Base-by-base conservation (phyloP, 108 stramenopile species). In the Nitzschia palea region DNA sequence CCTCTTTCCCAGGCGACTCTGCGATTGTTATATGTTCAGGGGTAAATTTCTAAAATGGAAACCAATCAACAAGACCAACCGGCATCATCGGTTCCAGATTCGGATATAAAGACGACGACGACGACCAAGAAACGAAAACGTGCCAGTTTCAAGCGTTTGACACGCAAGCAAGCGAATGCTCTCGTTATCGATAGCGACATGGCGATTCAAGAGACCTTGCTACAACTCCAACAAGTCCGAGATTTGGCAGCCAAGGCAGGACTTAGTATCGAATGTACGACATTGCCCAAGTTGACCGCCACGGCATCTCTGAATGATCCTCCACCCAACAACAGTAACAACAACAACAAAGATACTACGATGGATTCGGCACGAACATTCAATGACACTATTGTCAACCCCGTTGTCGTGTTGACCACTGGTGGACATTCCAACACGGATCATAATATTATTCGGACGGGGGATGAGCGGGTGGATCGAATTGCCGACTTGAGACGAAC, bases 391-490 rank as follows among this genome's bases (percentile, higher is more conserved):
- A n/a, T n/a, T n/a, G 63, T 51, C 9, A 30, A 22, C 50, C 40
- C 33, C 30, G 30, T 30, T n/a, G 36, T 35, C 10, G 30, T 28
- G 36, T 22, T 28, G 20, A 37, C 84, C 0, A 91, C 90, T 5
- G 88, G 74, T 9, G 93, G 93, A 37, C 75, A 90, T 69, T 89
- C 84, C 84, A 93, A 93, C 57, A 87, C 80, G 28, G 89, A 93
- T 74, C 92, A 93, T 70, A 58, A 82, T 43, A 71, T 93, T 34
- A 61, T 62, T 3, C 60, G 74, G 56, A 80, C 86, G 27, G 76
- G 80, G 31, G 78, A 86, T 44, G 63, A 75, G 8, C 65, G 62
- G 8, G 55, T 62, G 17, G 82, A 94, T 71, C 78, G 73, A n/a
- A 78, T 91, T 12, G 84, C 84, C 28, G 90, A 91, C 69, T 77